These are phyloP conservation scores for Adansonia digitata DNA, from an alignment of 345 rosid genomes.

Conservation along the genomic window DNA sequence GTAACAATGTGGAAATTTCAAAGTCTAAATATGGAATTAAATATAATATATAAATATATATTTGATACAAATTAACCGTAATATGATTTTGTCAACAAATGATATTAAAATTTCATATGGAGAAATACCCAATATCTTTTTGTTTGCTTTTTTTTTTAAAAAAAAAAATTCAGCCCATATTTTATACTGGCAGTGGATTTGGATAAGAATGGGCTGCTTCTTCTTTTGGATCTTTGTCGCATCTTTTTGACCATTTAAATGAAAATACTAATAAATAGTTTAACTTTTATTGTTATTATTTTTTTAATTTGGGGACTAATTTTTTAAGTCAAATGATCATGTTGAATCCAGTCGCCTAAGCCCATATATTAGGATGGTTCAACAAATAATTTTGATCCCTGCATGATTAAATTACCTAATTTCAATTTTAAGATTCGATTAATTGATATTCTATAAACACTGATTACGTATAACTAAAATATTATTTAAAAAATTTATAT, in stretches of 20 bases:
- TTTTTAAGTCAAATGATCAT: not conserved
- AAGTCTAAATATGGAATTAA: not conserved
- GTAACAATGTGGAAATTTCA: not conserved
- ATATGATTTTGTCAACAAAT: not conserved
- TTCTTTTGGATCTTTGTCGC: not conserved
- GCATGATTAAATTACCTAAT: not conserved
- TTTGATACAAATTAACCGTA: too few species aligned
- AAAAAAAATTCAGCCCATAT: not conserved
- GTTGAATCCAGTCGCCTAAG: not conserved
- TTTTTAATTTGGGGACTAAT: not conserved
- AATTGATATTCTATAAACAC: too few species aligned
- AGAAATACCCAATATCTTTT: not conserved
- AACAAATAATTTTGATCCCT: not conserved
- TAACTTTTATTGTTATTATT: too few species aligned
- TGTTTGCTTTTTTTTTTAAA: too few species aligned
- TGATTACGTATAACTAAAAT: too few species aligned
- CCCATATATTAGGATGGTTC: not conserved
- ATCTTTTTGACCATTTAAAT: not conserved
- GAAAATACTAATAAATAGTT: too few species aligned
- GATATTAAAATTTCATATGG: not conserved
- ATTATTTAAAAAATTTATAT: too few species aligned
- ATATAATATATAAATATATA: too few species aligned
- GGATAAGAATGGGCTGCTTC: not conserved
- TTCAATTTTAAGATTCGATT: too few species aligned
- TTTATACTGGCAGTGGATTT: not conserved